Evolutionary conservation across 139 green algal genomes (phyloP), one percentile per base, ranked within the genome.

Genomic region (Chlamydomonas sp.): DNA sequence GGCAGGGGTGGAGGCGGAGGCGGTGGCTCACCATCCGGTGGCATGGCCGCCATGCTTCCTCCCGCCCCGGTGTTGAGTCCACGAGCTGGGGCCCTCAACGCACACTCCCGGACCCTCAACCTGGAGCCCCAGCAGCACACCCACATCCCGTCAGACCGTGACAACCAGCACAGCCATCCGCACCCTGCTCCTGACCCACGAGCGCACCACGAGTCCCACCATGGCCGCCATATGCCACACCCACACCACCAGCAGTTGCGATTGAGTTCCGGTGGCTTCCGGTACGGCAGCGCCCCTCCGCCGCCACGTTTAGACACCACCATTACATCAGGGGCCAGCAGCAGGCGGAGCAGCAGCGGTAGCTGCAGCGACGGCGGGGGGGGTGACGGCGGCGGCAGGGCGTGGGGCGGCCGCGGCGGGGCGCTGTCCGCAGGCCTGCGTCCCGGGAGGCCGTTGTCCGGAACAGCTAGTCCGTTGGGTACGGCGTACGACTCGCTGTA

Each of bases 401-500:
- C 2, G n/a, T 60, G 62, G 17, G 73, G 78, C 78, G 78, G 63
- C 15, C 5, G 8, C 15, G 60, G 71, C 20, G 31, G 31, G 31
- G 31, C 31, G 31, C 31, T 49, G 31, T 49, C 31, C 31, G 31
- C 31, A 49, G 31, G 31, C 31, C 31, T 49, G 31, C 31, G 31
- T 49, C 31, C 31, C 31, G 31, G 31, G 31, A 49, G 31, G 31
- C 31, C 31, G 31, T 49, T 49, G 31, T 49, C 31, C 31, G 31
- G 31, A 49, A 49, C 31, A 49, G 31, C 31, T 49, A 49, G 31
- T 49, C 31, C 31, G 31, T 49, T 49, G 31, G 31, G 31, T 49
- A 49, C 31, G 31, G 31, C 80, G 1, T 18, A 16, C 2, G 82
- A 86, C 61, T 67, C 82, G 60, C 61, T 86, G 20, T 79, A 86